Evolutionary conservation across 305 asterid genomes (phyloP).

Genomic region (Fraxinus albicans): DNA sequence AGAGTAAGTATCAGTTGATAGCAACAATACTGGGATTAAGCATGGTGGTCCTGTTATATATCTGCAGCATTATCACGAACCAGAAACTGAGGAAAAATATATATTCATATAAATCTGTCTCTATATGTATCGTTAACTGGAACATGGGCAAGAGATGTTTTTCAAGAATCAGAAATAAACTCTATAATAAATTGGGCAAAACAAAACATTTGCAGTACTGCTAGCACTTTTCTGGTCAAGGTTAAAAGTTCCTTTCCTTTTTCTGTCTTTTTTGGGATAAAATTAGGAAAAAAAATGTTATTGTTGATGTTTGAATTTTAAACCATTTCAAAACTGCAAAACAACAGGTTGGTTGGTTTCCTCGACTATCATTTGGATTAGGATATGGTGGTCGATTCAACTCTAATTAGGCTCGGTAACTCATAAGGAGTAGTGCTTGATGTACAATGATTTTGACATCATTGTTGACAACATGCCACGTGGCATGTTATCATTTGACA

Average conservation of each 20-base stretch:
- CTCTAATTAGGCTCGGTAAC: background rate
- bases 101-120: background rate
- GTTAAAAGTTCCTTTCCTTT: background rate
- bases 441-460: no score
- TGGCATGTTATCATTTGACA: no score
- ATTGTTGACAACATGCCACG: no score
- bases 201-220: background rate
- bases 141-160: background rate
- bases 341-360: background rate
- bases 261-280: background rate
- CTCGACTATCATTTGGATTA: background rate
- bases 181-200: background rate
- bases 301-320: background rate
- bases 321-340: background rate
- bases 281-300: background rate
- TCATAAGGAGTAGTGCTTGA: no score
- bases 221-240: background rate
- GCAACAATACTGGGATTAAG: slow-evolving; percentile 28
- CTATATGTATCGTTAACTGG: background rate
- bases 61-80: slow-evolving; percentile 20
- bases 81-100: background rate
- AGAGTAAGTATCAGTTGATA: slow-evolving; percentile 34
- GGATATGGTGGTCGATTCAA: background rate
- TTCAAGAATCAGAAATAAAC: background rate
- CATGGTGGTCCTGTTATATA: slow-evolving; percentile 34